A percentile compares a stretch with the other conserved stretches of the same genome.
Evolutionary conservation across 2,329 filamentous ascomycete species (phyloP).

Genomic region (Allantophomopsis cytisporea): DNA sequence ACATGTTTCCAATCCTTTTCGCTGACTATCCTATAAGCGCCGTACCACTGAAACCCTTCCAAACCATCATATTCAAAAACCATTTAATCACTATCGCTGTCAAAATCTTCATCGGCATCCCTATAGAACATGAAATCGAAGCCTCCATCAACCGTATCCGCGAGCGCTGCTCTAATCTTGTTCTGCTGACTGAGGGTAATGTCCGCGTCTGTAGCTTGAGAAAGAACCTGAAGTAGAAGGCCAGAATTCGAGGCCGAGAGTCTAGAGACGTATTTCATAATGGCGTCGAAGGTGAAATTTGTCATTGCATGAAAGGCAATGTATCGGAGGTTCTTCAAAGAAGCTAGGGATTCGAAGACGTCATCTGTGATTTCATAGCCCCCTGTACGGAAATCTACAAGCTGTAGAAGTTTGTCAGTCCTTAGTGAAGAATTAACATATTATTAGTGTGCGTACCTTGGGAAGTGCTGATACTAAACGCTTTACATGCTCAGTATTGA

Average conservation of each 20-base stretch:
- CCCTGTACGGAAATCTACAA: constrained; percentile 43
- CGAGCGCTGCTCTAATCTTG: constrained; percentile 14
- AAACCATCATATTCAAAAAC: no score
- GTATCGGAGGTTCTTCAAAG: constrained; percentile 31
- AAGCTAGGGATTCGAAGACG: constrained; percentile 27
- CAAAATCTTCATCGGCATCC: constrained; percentile 14
- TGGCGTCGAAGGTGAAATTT: constrained; percentile 34
- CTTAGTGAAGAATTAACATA: not conserved
- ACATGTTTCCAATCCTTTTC: no score
- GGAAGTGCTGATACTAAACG: constrained; percentile 28
- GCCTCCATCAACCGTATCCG: constrained; percentile 16
- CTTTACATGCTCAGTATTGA: constrained; percentile 33
- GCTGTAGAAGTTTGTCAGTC: constrained; percentile 9
- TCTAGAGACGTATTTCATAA: constrained; percentile 26
- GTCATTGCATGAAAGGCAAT: constrained; percentile 41
- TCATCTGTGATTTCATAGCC: constrained; percentile 38
- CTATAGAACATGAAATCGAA: constrained; percentile 19
- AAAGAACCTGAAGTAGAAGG: constrained; percentile 17
- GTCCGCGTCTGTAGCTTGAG: constrained; percentile 13
- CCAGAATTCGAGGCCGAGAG: constrained; percentile 21
- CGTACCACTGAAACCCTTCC: no score
- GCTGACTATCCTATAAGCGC: no score
- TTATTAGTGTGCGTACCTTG: constrained; percentile 4
- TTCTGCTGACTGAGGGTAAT: constrained; percentile 13
- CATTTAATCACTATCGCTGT: constrained; percentile 5